Conservation (phyloP, 139 green algal genomes). For the Haematococcus sp. region DNA sequence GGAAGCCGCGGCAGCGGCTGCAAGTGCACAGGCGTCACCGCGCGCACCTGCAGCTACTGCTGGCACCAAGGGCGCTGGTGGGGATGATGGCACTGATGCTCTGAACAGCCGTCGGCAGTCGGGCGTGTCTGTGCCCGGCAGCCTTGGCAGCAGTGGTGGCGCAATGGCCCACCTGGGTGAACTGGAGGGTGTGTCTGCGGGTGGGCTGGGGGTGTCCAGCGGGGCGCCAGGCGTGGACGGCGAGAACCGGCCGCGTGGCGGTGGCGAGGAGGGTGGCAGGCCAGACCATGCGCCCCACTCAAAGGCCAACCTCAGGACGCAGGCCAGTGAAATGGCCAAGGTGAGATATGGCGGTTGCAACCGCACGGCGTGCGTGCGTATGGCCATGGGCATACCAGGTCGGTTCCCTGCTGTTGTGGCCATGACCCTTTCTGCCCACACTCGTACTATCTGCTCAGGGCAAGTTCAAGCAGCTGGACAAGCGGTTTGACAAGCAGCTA, state of each 20-base stretch:
- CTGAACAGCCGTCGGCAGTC: too few relatives aligned
- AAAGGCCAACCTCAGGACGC: conserved; percentile 5
- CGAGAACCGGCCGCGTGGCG: conserved; percentile 13
- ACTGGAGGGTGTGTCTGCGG: not conserved
- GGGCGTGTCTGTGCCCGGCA: not conserved
- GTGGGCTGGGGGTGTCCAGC: not conserved
- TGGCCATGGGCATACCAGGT: too few relatives aligned
- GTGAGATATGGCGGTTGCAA: too few relatives aligned
- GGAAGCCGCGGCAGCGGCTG: too few relatives aligned
- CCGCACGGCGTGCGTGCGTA: not conserved
- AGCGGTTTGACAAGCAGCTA: conserved; percentile 46
- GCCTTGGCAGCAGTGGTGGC: not conserved
- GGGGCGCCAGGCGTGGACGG: conserved; percentile 10
- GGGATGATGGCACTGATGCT: too few relatives aligned
- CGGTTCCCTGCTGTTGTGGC: too few relatives aligned
- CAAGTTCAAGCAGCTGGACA: conserved; percentile 30
- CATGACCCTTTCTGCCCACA: not conserved
- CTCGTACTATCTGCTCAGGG: not conserved
- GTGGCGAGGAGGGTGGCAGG: conserved; percentile 5
- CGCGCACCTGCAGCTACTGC: too few relatives aligned
- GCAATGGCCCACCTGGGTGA: not conserved
- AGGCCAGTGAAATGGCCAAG: conserved; percentile 1
- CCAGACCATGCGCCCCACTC: conserved; percentile 7
- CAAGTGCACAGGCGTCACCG: too few relatives aligned
- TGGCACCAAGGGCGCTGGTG: too few relatives aligned